Conservation (phyloP, 805 yeast genomes). For the Teunomyces cretensis region DNA sequence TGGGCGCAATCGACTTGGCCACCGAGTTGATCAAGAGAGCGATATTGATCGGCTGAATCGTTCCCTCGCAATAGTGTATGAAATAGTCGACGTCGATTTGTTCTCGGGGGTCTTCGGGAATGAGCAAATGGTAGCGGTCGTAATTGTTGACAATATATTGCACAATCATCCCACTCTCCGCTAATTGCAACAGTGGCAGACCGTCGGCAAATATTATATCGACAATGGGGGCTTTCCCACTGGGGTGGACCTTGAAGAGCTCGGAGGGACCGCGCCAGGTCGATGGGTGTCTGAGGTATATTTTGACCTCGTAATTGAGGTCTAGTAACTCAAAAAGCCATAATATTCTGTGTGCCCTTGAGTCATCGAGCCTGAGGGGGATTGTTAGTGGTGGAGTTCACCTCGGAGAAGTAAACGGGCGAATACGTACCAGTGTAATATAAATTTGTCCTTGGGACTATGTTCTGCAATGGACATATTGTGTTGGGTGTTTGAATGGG, state of each 20-base stretch:
- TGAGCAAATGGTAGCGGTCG: slow-evolving; percentile 28
- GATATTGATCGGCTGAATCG: slow-evolving; percentile 51
- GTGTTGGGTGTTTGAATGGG: background rate
- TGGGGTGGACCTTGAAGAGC: slow-evolving; percentile 53
- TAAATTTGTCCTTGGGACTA: slow-evolving; percentile 17
- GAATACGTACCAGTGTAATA: slow-evolving; percentile 27
- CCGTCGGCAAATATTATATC: slow-evolving; percentile 42
- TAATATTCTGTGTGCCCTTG: slow-evolving; percentile 59
- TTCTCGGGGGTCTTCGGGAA: slow-evolving; percentile 23
- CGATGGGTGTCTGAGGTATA: slow-evolving; percentile 49
- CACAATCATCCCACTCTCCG: slow-evolving; percentile 39
- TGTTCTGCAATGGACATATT: background rate
- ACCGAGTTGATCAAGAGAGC: slow-evolving; percentile 37
- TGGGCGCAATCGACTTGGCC: slow-evolving; percentile 46
- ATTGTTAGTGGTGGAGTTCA: no score
- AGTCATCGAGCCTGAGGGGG: slow-evolving; percentile 45
- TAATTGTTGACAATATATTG: slow-evolving; percentile 37
- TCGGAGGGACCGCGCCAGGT: slow-evolving; percentile 42
- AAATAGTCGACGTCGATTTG: slow-evolving; percentile 48
- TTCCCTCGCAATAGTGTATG: slow-evolving; percentile 61
- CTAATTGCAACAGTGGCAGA: slow-evolving; percentile 29
- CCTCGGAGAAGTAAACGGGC: background rate
- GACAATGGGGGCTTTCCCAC: slow-evolving; percentile 64
- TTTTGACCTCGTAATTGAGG: slow-evolving; percentile 53
- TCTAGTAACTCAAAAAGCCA: slow-evolving; percentile 66